Percentiles rank a stretch among this genome's conserved stretches.
These are phyloP conservation scores for Botrytis fragariae DNA, from an alignment of 2,329 filamentous ascomycete genomes.

Conservation along the genomic window DNA sequence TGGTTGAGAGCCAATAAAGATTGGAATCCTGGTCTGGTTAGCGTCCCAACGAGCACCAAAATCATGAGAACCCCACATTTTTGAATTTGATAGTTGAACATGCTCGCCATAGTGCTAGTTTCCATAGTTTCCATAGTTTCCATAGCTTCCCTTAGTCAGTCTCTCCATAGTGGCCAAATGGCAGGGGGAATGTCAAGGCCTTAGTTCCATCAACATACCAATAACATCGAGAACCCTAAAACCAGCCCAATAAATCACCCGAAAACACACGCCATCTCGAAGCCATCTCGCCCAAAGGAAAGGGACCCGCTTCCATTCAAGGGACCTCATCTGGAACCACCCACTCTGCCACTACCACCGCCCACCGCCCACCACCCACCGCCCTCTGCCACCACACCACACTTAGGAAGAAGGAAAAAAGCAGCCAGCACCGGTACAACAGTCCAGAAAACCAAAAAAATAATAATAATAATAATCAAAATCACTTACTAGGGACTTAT, in stretches of 20 bases:
- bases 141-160: not conserved
- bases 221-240: not conserved
- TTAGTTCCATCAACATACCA: not conserved
- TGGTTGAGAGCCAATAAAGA: conserved; percentile 17
- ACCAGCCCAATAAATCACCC: not conserved
- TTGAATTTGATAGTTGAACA: not conserved
- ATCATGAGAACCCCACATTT: not conserved
- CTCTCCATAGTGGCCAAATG: not conserved
- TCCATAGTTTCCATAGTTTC: not conserved
- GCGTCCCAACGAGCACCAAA: conserved; percentile 7
- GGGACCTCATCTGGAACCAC: not conserved
- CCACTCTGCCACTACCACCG: not conserved
- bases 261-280: not conserved
- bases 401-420: not conserved
- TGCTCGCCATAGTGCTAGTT: not conserved
- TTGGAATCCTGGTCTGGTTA: not conserved
- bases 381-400: not conserved
- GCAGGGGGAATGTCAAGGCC: not conserved
- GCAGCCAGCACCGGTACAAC: not conserved
- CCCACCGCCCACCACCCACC: not conserved
- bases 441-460: not conserved
- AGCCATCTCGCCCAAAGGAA: not conserved
- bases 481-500: not conserved
- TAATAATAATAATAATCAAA: not conserved
- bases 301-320: not conserved